A percentile compares a stretch with the other conserved stretches of the same genome.
Evolutionary conservation across 345 rosid genomes (phyloP).

Genomic region (Syzygium aqueum): DNA sequence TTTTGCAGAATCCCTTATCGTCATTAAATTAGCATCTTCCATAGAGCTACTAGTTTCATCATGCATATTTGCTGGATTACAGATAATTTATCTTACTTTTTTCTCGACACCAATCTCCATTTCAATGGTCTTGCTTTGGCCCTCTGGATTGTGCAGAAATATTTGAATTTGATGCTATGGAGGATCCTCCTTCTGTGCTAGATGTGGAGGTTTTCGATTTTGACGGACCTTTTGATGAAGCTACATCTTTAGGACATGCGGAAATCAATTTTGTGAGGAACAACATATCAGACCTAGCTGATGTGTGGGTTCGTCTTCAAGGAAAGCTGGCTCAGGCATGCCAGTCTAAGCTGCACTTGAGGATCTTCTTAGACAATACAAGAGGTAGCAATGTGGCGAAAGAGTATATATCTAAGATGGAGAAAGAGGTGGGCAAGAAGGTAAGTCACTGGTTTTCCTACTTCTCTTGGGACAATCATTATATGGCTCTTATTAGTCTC

Average conservation of each 20-base stretch:
- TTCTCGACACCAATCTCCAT: background rate
- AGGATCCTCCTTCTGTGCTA: conserved; percentile 90
- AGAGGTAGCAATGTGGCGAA: conserved; percentile 74
- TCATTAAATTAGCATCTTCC: background rate
- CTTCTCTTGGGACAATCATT: background rate
- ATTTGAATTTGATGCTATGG: conserved; percentile 96
- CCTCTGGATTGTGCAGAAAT: conserved; percentile 57
- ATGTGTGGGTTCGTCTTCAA: conserved; percentile 79
- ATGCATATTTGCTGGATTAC: background rate
- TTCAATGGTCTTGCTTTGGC: background rate
- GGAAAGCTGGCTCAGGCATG: conserved; percentile 91
- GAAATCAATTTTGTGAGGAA: conserved; percentile 84
- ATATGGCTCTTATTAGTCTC: background rate
- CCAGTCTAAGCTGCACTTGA: conserved; percentile 84
- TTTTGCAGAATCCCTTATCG: background rate
- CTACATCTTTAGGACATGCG: conserved; percentile 76
- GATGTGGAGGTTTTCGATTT: conserved; percentile 89
- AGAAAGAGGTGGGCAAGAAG: conserved; percentile 98
- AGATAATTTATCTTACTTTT: background rate
- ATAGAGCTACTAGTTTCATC: background rate
- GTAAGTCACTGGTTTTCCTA: conserved; percentile 15
- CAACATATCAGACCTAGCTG: conserved; percentile 79
- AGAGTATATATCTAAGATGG: conserved; percentile 92
- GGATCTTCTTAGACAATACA: conserved; percentile 86
- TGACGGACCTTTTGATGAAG: conserved; percentile 89